Percentiles rank a stretch among this genome's conserved stretches.
phyloP scores from a whole-genome alignment of 2,329 filamentous ascomycete genomes.

The Graphilbum fragrans region DNA sequence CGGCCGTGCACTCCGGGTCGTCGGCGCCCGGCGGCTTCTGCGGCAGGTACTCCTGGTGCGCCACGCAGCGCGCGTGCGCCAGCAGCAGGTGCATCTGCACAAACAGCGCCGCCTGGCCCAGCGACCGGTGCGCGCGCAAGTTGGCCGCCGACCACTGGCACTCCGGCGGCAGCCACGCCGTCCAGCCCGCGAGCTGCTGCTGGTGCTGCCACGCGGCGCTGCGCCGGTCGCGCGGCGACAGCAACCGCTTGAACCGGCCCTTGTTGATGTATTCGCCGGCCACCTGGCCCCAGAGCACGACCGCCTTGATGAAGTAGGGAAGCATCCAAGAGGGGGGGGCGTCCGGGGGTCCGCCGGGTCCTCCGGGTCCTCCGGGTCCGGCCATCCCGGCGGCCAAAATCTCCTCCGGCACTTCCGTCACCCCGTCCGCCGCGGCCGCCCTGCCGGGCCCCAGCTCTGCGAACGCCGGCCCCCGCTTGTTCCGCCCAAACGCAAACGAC shows the following conservation, averaged over 20 bases:
- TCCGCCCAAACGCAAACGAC: neutral
- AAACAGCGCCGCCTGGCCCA: neutral
- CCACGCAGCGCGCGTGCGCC: slow-evolving; percentile 1
- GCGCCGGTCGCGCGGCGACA: neutral
- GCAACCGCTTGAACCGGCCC: neutral
- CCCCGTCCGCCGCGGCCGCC: too few species aligned
- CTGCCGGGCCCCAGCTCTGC: neutral
- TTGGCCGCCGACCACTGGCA: neutral
- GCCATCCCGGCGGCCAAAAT: too few species aligned
- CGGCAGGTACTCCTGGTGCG: slow-evolving; percentile 6
- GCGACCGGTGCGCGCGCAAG: neutral
- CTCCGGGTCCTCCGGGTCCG: too few species aligned
- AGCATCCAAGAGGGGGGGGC: neutral
- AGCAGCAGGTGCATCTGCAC: slow-evolving; percentile 4
- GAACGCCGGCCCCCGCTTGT: neutral
- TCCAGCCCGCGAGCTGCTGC: neutral
- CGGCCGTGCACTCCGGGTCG: too few species aligned
- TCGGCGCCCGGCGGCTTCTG: neutral
- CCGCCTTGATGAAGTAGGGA: neutral
- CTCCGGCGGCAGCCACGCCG: neutral
- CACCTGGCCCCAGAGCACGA: neutral
- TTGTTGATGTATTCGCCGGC: neutral
- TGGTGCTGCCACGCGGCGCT: neutral
- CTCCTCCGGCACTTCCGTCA: too few species aligned
- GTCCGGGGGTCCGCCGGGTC: too few species aligned